phyloP scores from a whole-genome alignment of 2,329 filamentous ascomycete genomes.

The Chaetothyriales sp. region DNA sequence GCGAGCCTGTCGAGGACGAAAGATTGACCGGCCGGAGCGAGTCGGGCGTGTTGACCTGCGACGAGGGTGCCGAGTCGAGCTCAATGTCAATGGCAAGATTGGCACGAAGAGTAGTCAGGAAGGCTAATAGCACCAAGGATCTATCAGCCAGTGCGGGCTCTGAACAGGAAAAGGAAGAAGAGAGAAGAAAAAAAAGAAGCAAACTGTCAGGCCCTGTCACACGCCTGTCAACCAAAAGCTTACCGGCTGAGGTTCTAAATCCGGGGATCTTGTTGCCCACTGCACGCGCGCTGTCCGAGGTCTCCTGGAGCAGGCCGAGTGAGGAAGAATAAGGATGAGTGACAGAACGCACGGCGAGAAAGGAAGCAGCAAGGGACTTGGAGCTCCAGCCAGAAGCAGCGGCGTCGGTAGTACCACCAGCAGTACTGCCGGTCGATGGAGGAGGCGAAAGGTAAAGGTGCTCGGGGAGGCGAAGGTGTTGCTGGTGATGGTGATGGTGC shows the following conservation, averaged over 20 bases:
- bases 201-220: background rate
- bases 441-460: slow-evolving; percentile 16
- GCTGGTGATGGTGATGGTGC: slow-evolving; percentile 9
- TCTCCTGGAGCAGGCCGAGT: slow-evolving; percentile 9
- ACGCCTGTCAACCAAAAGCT: background rate
- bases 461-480: slow-evolving; percentile 10
- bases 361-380: slow-evolving; percentile 5
- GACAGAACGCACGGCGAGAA: slow-evolving; percentile 10
- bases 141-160: background rate
- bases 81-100: slow-evolving; percentile 59
- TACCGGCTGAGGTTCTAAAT: slow-evolving; percentile 21
- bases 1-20: slow-evolving; percentile 26
- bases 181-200: background rate
- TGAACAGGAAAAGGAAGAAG: background rate
- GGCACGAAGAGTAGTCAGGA: slow-evolving; percentile 66
- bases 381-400: slow-evolving; percentile 3
- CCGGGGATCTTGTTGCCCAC: slow-evolving; percentile 21
- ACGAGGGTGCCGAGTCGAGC: slow-evolving; percentile 43
- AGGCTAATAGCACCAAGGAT: slow-evolving; percentile 38
- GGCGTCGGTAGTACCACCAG: slow-evolving; percentile 3
- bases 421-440: slow-evolving; percentile 1
- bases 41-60: slow-evolving; percentile 49
- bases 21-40: slow-evolving; percentile 34
- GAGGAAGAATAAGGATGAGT: slow-evolving; percentile 6
- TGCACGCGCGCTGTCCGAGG: slow-evolving; percentile 12